Base-by-base conservation (phyloP, 176 grass and related monocot genomes). In the Phoenix roebelenii region DNA sequence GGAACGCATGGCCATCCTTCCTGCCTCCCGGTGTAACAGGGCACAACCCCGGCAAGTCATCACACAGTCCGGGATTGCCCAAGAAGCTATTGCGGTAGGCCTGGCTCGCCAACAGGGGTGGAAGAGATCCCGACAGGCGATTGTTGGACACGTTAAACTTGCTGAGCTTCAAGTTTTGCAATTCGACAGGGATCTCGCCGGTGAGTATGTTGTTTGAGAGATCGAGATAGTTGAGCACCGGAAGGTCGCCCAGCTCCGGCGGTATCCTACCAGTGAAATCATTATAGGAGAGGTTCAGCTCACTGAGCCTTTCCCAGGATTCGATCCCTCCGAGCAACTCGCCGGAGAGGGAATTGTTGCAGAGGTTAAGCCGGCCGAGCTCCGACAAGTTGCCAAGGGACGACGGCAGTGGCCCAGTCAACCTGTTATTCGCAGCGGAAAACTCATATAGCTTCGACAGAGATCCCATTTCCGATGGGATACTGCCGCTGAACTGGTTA, bases 71-170 rank as follows among this genome's bases (percentile, higher is more conserved):
- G 7, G 88, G 94, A 44, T 93, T 98, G 23, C 84, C 94, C 60
- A 92, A 72, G 71, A 98, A 98, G 80, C 94, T 79, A 4, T 77
- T 63, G 9, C 0, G 54, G 74, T 59, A 81, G 26, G 4, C 7
- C 2, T 28, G 9, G 25, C 5, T 24, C 14, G 19, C 52, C 49
- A 79, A 80, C 44, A 68, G 16, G 7, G 22, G 25, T 22, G 94
- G 94, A 19, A 93, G 15, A 49, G 59, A 14, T 25, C 93, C 94
- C 4, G 63, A 79, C 26, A 98, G 76, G 28, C 62, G 86, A 54
- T 98, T 98, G 22, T 74, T 61, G 4, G 94, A 98, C 3, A 92
- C 44, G 25, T 98, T 98, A 30, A 98, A 81, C 16, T 22, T 44
- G 55, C 26, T 55, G 5, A 89, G 61, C 24, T 16, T 77, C 1